Conservation (phyloP, 2,329 filamentous ascomycete genomes). For the Orbilia quercus region DNA sequence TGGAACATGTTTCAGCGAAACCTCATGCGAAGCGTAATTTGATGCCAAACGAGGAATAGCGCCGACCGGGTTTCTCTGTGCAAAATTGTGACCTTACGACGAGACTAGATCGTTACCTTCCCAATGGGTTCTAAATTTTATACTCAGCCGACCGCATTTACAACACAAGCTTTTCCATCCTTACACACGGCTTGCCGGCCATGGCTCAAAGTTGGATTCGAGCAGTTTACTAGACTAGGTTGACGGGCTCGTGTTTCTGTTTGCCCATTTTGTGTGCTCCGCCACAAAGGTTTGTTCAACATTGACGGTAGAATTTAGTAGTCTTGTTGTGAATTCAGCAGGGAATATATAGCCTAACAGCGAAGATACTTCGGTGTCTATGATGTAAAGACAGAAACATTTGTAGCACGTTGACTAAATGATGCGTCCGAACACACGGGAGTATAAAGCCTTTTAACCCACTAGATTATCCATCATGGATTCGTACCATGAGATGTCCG, state of each 20-base stretch:
- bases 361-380: neutral
- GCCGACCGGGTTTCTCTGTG: neutral
- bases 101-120: slow-evolving; percentile 30
- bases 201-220: too few species aligned
- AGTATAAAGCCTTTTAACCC: neutral
- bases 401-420: neutral
- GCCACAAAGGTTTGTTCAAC: slow-evolving; percentile 21
- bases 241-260: too few species aligned
- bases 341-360: neutral
- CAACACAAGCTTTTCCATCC: slow-evolving; percentile 37
- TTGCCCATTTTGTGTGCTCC: neutral
- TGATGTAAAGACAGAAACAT: slow-evolving; percentile 20
- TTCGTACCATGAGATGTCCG: too few species aligned
- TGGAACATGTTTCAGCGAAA: slow-evolving; percentile 35
- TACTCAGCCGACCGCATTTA: slow-evolving; percentile 36
- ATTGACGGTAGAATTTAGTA: neutral
- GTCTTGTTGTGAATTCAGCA: too few species aligned
- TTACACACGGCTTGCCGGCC: too few species aligned
- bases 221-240: too few species aligned
- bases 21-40: slow-evolving; percentile 5
- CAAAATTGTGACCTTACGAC: neutral
- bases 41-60: neutral
- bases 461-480: too few species aligned
- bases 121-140: slow-evolving; percentile 24
- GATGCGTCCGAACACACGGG: neutral